Percentiles rank a stretch among this genome's conserved stretches.
Evolutionary conservation across 2,329 filamentous ascomycete species (phyloP).

Genomic region (Orbilia blumenaviensis): DNA sequence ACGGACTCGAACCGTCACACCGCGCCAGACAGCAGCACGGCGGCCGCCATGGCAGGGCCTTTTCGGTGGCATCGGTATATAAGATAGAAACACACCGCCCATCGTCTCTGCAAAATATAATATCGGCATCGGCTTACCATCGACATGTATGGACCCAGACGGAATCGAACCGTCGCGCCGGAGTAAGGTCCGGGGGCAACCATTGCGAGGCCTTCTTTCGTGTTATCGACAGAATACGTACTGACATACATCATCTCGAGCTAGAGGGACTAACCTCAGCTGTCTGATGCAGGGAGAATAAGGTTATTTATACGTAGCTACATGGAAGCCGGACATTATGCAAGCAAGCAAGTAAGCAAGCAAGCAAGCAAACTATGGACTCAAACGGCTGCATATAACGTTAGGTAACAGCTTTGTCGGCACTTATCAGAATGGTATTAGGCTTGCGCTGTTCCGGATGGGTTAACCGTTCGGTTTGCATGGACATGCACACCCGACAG

Average conservation of each 20-base stretch:
- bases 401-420: no score
- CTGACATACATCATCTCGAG: no score
- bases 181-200: not conserved
- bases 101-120: not conserved
- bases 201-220: not conserved
- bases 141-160: not conserved
- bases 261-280: not conserved
- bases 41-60: not conserved
- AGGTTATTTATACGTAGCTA: no score
- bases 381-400: no score
- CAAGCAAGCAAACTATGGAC: no score
- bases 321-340: no score
- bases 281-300: no score
- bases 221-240: not conserved
- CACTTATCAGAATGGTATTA: not conserved
- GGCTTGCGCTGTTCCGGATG: not conserved
- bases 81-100: no score
- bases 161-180: slow-evolving; percentile 17
- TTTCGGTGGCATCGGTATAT: no score
- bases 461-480: not conserved
- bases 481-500: slow-evolving; percentile 1
- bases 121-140: no score
- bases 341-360: no score
- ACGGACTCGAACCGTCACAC: not conserved
- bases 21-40: not conserved